Evolutionary conservation across 805 yeast species (phyloP), one percentile per base, ranked within the genome.

Genomic region (Diddensiella caesifluorescens): DNA sequence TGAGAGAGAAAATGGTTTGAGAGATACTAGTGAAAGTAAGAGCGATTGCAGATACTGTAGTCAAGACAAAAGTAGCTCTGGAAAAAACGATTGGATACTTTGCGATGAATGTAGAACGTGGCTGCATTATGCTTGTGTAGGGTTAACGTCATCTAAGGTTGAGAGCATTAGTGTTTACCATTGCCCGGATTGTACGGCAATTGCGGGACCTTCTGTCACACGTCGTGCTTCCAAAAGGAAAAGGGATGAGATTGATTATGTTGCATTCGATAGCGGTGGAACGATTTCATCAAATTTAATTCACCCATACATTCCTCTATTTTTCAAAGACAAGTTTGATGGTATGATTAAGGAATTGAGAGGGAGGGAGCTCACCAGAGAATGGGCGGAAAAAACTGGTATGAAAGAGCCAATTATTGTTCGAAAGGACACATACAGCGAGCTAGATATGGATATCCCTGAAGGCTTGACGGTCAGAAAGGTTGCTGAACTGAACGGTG

Each of bases 241-340:
- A 12, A 64, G 67, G 31, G 62, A 67, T n/a, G 69, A 69, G 39
- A 73, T 88, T 34, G 95, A 87, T 56, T 87, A 87, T 55, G 79
- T 76, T 6, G 92, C 95, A 0, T 65, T 87, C 51, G 75, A 87
- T 57, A 81, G 79, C 42, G 95, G 95, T 4, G 81, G 78, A 27
- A 43, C 69, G 42, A 21, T 63, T 45, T 71, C 74, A 3, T 63
- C 73, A 3, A 67, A 69, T 23, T 75, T 75, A 51, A 71, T 74
- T 6, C 95, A 84, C 55, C 80, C 77, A 2, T 79, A 76, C 41
- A 29, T 28, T 12, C 12, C 19, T 5, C 23, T 35, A 44, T 9
- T 38, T 48, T 6, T 48, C 9, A 29, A 35, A 1, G 46, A 54
- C 15, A 44, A 43, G 16, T 44, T 60, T 15, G 47, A 52, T 32